Base-by-base conservation (phyloP, 176 grass and related monocot species). In the Triticum dicoccoides region DNA sequence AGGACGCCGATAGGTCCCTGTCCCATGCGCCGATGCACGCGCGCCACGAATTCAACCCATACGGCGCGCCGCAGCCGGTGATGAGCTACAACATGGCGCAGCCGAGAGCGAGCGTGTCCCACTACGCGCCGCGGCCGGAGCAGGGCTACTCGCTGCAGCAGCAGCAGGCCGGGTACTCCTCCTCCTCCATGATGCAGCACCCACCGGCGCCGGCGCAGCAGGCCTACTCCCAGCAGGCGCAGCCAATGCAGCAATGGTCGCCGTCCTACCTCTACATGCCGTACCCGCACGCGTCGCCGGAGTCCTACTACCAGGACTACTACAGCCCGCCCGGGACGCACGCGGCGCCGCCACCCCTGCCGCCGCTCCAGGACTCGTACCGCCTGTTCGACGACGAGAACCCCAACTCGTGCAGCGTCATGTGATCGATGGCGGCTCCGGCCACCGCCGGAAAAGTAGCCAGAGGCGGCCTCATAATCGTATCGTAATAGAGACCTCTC, bases 321-420 rank as follows among this genome's bases (percentile, higher is more conserved):
- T 71, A 89, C 76, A 33, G 87, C 81, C 91, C 90, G 72, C 82
- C 90, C 1, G 90, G 85, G 25, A 81, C 62, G 47, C 84, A 85
- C 56, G 80, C 87, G 13, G 44, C 37, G 77, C 77, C 87, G 17
- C 47, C 83, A 41, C 78, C 84, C 4, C 85, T 77, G 17, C 75
- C 73, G 65, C 87, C 83, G 62, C 80, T 38, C 11, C 73, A 95
- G 6, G 88, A 88, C 71, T 65, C 86, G 69, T 90, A 92, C 76
- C 51, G 80, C 79, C 80, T 92, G 14, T 96, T 96, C 86, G 90
- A 93, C 65, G 94, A 96, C 78, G 94, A 96, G 74, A 91, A 96
- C 86, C 89, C 91, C 18, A 93, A 96, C 86, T 82, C 91, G 14
- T 96, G 94, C 63, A 91, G 85, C 66, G 56, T 96, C 76, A 93